Conservation (phyloP, 1,284 basidiomycete genomes). For the Exsudoporus floridanus region DNA sequence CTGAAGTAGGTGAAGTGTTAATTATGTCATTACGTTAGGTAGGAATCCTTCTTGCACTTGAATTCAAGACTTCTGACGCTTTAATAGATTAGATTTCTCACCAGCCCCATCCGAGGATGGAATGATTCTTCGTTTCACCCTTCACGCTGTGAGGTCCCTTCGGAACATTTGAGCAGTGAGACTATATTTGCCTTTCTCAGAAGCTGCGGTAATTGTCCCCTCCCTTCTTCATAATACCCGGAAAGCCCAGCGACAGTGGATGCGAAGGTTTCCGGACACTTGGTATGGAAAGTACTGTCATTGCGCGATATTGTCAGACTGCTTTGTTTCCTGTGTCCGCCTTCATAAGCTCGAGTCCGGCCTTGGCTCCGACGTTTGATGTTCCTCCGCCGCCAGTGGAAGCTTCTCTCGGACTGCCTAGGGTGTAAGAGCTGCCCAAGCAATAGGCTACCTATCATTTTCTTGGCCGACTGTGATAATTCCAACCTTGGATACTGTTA, state of each 20-base stretch:
- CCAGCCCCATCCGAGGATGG: constrained; percentile 1
- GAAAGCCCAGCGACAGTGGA: background rate
- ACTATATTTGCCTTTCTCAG: background rate
- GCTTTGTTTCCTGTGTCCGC: background rate
- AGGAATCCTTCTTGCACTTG: background rate
- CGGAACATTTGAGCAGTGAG: background rate
- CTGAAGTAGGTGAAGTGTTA: constrained; percentile 42
- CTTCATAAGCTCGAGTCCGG: background rate
- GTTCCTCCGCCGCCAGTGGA: background rate
- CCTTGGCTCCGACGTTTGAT: background rate
- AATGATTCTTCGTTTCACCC: constrained; percentile 8
- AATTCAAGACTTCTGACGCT: constrained; percentile 1
- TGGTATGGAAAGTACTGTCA: background rate
- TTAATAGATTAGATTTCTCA: constrained; percentile 20
- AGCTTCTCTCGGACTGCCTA: background rate
- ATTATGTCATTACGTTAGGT: constrained; percentile 22
- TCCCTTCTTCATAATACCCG: background rate
- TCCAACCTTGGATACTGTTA: background rate
- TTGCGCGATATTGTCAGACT: background rate
- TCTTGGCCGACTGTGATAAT: background rate
- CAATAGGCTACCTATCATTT: background rate
- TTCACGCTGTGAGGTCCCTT: background rate
- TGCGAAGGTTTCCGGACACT: background rate
- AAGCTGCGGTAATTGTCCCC: background rate
- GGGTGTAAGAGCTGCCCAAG: background rate